Conservation (phyloP, 495 filamentous ascomycete species). For the Xylaria cubensis region DNA sequence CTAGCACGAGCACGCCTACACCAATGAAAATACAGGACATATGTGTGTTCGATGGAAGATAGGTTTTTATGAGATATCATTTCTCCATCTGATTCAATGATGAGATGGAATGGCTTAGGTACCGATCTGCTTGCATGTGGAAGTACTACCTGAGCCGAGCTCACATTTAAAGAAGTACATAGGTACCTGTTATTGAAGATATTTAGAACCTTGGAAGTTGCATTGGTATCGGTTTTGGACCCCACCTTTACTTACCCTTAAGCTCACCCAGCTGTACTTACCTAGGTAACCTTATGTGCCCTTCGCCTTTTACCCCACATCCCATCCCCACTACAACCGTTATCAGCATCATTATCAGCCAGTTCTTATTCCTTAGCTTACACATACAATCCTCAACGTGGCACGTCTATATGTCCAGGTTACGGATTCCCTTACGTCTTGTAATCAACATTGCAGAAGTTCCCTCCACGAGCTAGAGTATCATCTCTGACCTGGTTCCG, state of each 20-base stretch:
- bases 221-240: not conserved
- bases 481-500: constrained; percentile 13
- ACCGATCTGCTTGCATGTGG: constrained; percentile 1
- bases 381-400: constrained; percentile 18
- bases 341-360: constrained; percentile 4
- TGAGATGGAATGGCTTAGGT: not conserved
- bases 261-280: not conserved
- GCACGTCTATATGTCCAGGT: constrained; percentile 8
- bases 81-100: not conserved
- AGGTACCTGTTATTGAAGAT: not conserved
- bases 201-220: not conserved
- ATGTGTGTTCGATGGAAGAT: not conserved
- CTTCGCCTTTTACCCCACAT: not conserved
- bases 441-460: constrained; percentile 2
- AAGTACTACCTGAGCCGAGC: not conserved
- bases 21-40: not conserved
- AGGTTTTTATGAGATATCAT: constrained; percentile 13
- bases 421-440: constrained; percentile 9
- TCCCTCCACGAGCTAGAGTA: not conserved
- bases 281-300: not conserved
- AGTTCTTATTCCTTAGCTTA: constrained; percentile 21
- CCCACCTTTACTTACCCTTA: not conserved
- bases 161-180: not conserved
- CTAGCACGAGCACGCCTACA: not conserved
- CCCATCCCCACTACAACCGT: constrained; percentile 6